Conservation (phyloP, 768 basidiomycete species). For the Peribolospora baueri region DNA sequence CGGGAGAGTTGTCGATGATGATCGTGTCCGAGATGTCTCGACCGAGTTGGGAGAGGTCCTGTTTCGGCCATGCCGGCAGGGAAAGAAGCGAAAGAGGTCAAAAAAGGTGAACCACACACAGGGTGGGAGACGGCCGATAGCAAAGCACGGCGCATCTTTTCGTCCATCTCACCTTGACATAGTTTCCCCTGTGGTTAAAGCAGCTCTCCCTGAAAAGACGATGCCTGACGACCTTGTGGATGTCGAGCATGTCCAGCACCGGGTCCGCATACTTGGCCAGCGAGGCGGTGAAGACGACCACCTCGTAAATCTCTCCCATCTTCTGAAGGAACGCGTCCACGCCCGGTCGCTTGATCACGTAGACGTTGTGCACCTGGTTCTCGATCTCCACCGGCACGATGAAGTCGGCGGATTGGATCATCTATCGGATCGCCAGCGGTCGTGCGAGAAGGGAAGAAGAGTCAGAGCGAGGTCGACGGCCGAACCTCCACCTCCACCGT, state of each 20-base stretch:
- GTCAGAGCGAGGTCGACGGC: neutral
- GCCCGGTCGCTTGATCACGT: constrained; percentile 94
- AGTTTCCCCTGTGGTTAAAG: constrained; percentile 96
- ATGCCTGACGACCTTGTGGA: constrained; percentile 74
- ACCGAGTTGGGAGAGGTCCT: constrained; percentile 94
- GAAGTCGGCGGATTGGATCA: constrained; percentile 82
- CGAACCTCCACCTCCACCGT: neutral
- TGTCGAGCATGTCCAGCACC: constrained; percentile 86
- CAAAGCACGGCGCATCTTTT: neutral
- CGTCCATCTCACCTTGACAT: constrained; percentile 56
- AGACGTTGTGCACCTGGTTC: constrained; percentile 93
- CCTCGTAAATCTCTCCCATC: constrained; percentile 96
- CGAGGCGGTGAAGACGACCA: constrained; percentile 94
- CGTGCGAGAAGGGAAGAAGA: constrained; percentile 1
- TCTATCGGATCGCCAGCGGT: constrained; percentile 27
- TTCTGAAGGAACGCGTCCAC: constrained; percentile 85
- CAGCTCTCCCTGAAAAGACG: constrained; percentile 92
- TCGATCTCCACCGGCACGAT: constrained; percentile 98
- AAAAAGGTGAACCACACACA: neutral
- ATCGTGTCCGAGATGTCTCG: constrained; percentile 81
- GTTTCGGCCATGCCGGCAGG: neutral
- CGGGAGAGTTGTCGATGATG: constrained; percentile 96
- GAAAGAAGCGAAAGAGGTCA: neutral
- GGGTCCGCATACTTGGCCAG: constrained; percentile 99
- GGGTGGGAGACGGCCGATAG: neutral